Conservation (phyloP, 495 filamentous ascomycete genomes). For the Penicillium robsamsonii region DNA sequence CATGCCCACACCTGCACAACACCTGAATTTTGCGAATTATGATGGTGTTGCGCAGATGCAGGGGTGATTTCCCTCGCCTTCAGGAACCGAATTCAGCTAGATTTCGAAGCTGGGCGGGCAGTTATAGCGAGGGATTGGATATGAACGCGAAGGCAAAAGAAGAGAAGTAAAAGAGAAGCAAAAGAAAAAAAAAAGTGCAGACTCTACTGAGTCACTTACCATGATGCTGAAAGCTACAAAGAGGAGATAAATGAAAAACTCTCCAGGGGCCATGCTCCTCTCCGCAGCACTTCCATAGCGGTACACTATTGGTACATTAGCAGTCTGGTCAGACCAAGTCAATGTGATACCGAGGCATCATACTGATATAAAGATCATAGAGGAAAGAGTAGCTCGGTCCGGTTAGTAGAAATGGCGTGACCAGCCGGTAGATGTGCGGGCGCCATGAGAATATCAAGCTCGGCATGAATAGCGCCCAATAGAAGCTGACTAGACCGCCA, state of each 20-base stretch:
- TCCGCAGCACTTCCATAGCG: conserved; percentile 64
- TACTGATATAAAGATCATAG: conserved; percentile 82
- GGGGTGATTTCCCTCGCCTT: conserved; percentile 95
- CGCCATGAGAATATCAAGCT: conserved; percentile 57
- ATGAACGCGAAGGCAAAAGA: conserved; percentile 8
- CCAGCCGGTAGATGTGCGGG: conserved; percentile 67
- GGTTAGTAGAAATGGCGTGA: conserved; percentile 72
- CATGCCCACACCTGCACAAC: conserved; percentile 75
- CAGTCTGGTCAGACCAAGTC: conserved; percentile 14
- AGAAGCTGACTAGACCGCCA: conserved; percentile 54
- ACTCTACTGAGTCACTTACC: conserved; percentile 51
- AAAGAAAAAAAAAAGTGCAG: conserved; percentile 14
- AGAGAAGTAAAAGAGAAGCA: conserved; percentile 10
- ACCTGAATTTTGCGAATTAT: conserved; percentile 74
- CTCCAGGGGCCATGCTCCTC: conserved; percentile 59
- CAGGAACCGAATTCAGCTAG: conserved; percentile 94
- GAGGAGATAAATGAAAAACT: conserved; percentile 64
- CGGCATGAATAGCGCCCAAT: conserved; percentile 57
- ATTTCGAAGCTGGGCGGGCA: conserved; percentile 81
- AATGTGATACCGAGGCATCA: conserved; percentile 27
- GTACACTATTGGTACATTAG: conserved; percentile 53
- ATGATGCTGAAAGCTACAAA: conserved; percentile 59
- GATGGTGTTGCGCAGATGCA: conserved; percentile 65
- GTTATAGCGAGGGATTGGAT: conserved; percentile 74
- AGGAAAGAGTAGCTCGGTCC: conserved; percentile 61